Evolutionary conservation across 768 basidiomycete genomes (phyloP).

Genomic region (Boletus tomentosulus): DNA sequence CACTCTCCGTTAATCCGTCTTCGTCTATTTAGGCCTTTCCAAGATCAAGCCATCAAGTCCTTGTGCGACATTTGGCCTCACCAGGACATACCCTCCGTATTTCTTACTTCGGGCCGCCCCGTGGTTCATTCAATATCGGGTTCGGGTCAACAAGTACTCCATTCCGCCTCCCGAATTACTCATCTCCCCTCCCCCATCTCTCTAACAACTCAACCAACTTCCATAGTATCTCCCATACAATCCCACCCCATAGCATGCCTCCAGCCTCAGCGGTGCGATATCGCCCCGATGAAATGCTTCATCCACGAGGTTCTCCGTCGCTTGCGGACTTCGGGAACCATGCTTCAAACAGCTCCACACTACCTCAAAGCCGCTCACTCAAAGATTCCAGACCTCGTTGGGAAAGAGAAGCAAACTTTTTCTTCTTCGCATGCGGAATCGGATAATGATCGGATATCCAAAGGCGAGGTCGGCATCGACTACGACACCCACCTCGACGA

Average conservation of each 20-base stretch:
- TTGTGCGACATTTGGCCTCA: conserved; percentile 78
- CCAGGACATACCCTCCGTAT: conserved; percentile 65
- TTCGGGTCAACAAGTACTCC: conserved; percentile 9
- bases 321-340: conserved; percentile 77
- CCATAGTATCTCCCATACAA: conserved; percentile 27
- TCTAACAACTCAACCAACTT: conserved; percentile 40
- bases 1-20: conserved; percentile 7
- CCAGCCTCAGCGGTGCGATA: conserved; percentile 26
- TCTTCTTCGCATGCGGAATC: conserved; percentile 40
- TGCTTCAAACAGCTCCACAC: conserved; percentile 83
- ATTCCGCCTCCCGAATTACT: conserved; percentile 26
- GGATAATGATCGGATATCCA: conserved; percentile 39
- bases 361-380: conserved; percentile 81
- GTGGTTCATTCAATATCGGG: conserved; percentile 14
- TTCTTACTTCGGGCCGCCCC: conserved; percentile 37
- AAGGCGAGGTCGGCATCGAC: conserved; percentile 41
- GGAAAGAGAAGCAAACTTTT: conserved; percentile 45
- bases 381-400: conserved; percentile 61
- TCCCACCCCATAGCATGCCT: conserved; percentile 11
- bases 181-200: conserved; percentile 55
- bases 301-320: conserved; percentile 87
- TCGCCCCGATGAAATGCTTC: conserved; percentile 67
- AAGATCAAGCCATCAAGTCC: conserved; percentile 78
- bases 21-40: conserved; percentile 9
- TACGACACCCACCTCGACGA: conserved; percentile 34